A percentile compares a stretch with the other conserved stretches of the same genome.
Evolutionary conservation across 306 rosid species (phyloP).

Genomic region (Adenanthera pavonina): DNA sequence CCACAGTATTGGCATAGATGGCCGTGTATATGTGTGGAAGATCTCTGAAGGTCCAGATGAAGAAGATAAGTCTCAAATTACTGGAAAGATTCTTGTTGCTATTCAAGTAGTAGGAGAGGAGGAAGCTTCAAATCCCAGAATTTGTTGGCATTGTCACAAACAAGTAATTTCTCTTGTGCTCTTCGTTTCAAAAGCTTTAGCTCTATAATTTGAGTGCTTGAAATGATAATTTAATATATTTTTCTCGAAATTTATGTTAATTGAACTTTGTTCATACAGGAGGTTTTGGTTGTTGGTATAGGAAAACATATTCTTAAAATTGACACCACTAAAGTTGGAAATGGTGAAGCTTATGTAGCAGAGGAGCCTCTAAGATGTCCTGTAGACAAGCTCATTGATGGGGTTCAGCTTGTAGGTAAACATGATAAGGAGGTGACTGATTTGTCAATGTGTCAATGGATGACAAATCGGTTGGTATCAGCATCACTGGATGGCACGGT

Average conservation of each 20-base stretch:
- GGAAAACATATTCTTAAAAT: conserved; percentile 84
- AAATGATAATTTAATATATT: conserved; percentile 8
- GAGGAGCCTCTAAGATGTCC: conserved; percentile 85
- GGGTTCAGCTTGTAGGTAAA: conserved; percentile 90
- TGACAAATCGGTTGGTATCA: conserved; percentile 94
- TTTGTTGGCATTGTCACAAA: conserved; percentile 99
- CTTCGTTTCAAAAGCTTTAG: not conserved
- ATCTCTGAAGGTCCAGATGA: conserved; percentile 96
- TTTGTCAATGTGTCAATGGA: conserved; percentile 99
- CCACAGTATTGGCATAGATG: conserved; percentile 88
- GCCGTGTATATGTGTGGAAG: conserved; percentile 91
- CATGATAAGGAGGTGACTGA: conserved; percentile 96
- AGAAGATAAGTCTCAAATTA: conserved; percentile 86
- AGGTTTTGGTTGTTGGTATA: conserved; percentile 89
- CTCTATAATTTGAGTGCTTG: conserved; percentile 15
- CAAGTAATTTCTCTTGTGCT: conserved; percentile 60
- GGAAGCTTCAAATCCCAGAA: conserved; percentile 80
- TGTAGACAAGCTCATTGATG: conserved; percentile 86
- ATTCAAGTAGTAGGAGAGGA: conserved; percentile 80
- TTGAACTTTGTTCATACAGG: conserved; percentile 60
- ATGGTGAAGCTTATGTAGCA: conserved; percentile 68
- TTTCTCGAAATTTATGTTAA: conserved; percentile 35
- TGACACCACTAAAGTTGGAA: conserved; percentile 92
- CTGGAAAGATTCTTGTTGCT: conserved; percentile 80
- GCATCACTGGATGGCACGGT: conserved; percentile 98